Evolutionary conservation across 805 yeast species (phyloP), one percentile per base, ranked within the genome.

Genomic region (Cyberlindnera euphorbiae): DNA sequence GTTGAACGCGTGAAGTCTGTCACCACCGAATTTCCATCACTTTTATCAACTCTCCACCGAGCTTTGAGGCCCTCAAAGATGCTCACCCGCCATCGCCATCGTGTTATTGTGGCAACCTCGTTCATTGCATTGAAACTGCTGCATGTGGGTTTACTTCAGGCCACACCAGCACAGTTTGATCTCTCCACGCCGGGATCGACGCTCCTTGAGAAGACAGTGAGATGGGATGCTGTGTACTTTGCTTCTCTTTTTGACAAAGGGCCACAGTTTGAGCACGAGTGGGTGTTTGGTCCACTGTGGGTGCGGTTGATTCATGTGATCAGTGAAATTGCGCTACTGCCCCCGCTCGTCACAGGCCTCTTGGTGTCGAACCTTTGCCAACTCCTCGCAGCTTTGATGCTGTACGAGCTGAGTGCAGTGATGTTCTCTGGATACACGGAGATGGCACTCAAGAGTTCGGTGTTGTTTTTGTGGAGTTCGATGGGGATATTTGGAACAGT

Each of bases 221-320:
- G 79, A 4, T 90, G 97, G 97, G 98, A 90, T 56, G 69, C 80
- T 2, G 93, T 88, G 0, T 88, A 79, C 58, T 88, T 83, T 52
- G 56, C 73, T 12, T 75, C 78, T 30, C 56, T 79, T 37, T 75
- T 83, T 23, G 53, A 59, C 8, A 57, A 71, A 12, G 56, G 61
- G 12, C 60, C 67, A 2, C 56, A 62, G n/a, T 89, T 68, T 58
- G 97, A 90, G 59, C 96, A 90, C 56, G 95, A 88, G 59, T 83
- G 76, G 69, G 97, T 94, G 5, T 90, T 86, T 55, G 78, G 94
- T 18, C 83, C 83, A 9, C 52, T 76, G 2, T 90, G 96, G 95
- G 70, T 81, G 64, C 53, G 73, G 17, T 30, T 79, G 4, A 58
- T 82, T 4, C 54, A 27, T 7, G 22, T n/a, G 3, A 2, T 26